Base-by-base conservation (phyloP, 176 grass and related monocot species). In the Pontederia crassipes region DNA sequence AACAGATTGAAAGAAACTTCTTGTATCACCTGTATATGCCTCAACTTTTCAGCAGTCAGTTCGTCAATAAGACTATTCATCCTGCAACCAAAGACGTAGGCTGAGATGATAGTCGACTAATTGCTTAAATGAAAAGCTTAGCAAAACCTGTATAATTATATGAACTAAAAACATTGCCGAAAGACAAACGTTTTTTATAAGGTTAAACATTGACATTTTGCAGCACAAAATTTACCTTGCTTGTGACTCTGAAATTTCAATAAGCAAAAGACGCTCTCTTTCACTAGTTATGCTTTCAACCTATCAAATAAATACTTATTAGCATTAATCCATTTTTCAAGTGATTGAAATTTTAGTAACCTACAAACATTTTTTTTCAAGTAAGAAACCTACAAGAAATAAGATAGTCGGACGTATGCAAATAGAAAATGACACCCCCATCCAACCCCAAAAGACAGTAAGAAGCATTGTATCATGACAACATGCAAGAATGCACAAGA, bases 1-100 rank as follows among this genome's bases (percentile, higher is more conserved):
- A 40, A 40, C 4, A 7, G 32, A 40, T 4, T 4, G 2, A 40
- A 3, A 40, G 32, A 51, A 29, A 77, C 15, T 56, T 32, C 13
- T 1, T 26, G 53, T 70, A 66, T 62, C 9, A 83, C 88, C 88
- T 87, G 83, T 70, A 66, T 69, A 80, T 90, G 81, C 59, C 82
- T 96, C 61, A 74, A 54, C 79, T 90, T 96, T 53, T 75, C 83
- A 47, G 80, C 59, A 78, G 89, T 90, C 45, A 96, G 59, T 72
- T 96, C 92, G 10, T 96, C 92, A 64, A 81, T 88, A 71, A 96
- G 59, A 45, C 47, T 65, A 76, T 81, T 90, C 92, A 96, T 96
- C 72, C 92, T 96, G 84, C 72, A 70, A 1, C 46, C 75, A 35
- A 17, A 63, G n/a, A 61, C n/a, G 2, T 40, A 40, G 32, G 32